Evolutionary conservation across 179 eudicot genomes (phyloP), one percentile per base, ranked within the genome.

Genomic region (Corrigiola litoralis): DNA sequence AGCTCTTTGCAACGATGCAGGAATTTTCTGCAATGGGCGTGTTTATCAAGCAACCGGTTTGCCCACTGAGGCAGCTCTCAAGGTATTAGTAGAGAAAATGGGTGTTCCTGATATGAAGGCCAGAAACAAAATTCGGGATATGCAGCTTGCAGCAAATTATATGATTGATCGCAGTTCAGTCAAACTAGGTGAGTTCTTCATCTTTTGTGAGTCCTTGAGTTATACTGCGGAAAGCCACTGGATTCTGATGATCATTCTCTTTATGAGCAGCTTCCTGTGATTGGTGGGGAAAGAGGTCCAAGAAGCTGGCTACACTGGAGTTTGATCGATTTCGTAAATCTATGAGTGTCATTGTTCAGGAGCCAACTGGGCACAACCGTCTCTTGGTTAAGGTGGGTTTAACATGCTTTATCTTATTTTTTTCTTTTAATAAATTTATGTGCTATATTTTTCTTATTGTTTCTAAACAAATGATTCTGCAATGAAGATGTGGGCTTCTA

Each of bases 61-160:
- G 80, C 95, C 98, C 16, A 92, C 98, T 36, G 98, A 92, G 66
- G 96, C 98, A 14, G 98, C 98, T 64, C 89, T 92, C 17, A 92
- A 89, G 84, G 91, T 91, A 62, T 75, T 92, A 73, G 96, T 87
- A 2, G 96, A 92, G 71, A 92, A 92, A 75, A 92, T 89, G 98
- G 95, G 98, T 10, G 83, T 92, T 61, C 90, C 98, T 5, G 92
- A 87, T 78, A 54, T 46, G 28, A 85, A 84, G 77, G 83, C 67
- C 10, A 84, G 79, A 76, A 82, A 68, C 50, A 83, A 57, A 69
- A 83, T 84, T 31, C 83, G 82, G 46, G 90, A 83, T 58, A 63
- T 81, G 58, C 85, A 86, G 48, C 68, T 75, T 61, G 72, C 69
- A 16, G 78, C 85, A 24, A 84, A 74, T 29, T 83, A 81, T 67